Percentiles rank a stretch among this genome's conserved stretches.
Conservation (phyloP, 768 basidiomycete species). For the Hysterangium stoloniferum region DNA sequence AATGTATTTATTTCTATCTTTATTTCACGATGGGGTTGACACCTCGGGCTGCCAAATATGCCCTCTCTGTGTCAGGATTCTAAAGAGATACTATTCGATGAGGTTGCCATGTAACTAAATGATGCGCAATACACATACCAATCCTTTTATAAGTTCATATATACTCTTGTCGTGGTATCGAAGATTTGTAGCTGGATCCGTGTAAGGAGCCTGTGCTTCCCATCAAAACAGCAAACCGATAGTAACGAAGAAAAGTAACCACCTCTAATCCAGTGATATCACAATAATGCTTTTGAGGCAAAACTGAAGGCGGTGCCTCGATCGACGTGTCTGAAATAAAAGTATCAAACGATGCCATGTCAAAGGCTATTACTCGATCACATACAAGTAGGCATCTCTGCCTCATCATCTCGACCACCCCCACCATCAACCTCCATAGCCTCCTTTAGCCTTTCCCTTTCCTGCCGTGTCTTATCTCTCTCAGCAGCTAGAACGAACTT, state of each 20-base stretch:
- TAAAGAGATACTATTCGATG: conserved; percentile 21
- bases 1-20: too few species aligned
- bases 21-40: conserved; percentile 43
- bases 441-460: conserved; percentile 51
- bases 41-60: conserved; percentile 58
- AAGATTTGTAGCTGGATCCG: conserved; percentile 71
- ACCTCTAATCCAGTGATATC: conserved; percentile 85
- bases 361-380: too few species aligned
- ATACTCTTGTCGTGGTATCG: conserved; percentile 82
- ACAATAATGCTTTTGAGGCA: conserved; percentile 71
- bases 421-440: conserved; percentile 53
- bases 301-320: conserved; percentile 76
- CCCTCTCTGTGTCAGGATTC: conserved; percentile 67
- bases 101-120: not conserved
- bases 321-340: conserved; percentile 57
- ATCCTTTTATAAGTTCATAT: conserved; percentile 71
- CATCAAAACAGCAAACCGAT: not conserved
- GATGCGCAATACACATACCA: conserved; percentile 34
- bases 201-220: conserved; percentile 63
- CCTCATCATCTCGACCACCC: conserved; percentile 31
- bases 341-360: too few species aligned
- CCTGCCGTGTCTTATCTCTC: conserved; percentile 64
- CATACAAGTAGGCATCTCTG: conserved; percentile 68
- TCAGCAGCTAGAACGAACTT: conserved; percentile 75
- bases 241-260: not conserved